Base-by-base conservation (phyloP, 2,329 filamentous ascomycete genomes). In the Aspergillus spinulosporus region DNA sequence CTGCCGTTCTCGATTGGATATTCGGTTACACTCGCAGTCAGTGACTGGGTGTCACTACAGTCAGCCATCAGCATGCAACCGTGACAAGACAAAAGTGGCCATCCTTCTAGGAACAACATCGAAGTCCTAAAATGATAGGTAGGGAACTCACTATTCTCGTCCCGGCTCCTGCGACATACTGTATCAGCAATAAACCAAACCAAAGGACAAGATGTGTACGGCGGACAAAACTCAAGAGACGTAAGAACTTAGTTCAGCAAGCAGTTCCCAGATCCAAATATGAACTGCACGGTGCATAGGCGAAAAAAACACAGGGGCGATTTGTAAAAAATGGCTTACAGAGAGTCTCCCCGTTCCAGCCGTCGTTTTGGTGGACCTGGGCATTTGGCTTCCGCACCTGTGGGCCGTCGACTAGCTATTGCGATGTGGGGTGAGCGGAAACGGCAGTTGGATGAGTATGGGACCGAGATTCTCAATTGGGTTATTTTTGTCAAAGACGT, bases 1-100 rank as follows among this genome's bases (percentile, higher is more conserved):
- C 76, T 68, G 40, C 75, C 74, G 66, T 77, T 71, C 43, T 74
- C 71, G 5, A 72, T 64, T 5, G 74, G 74, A 62, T 76, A 78
- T 55, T 77, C 73, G 49, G 68, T 76, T 56, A 77, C 72, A 65
- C 73, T 76, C 48, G 67, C 68, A 46, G 74, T 76, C 56, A 78
- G 62, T 11, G 75, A 77, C 59, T 75, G 69, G 0, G 75, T 77
- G 46, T 76, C 74, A 62, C 72, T 58, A 45, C 32, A 50, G 44
- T 52, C 36, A 21, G 32, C 26, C 4, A 46, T 53, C 31, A 59
- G 52, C 44, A 43, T 15, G 21, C 21, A 21, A 21, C 21, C 21
- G 32, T 7, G 37, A 8, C 9, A 37, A 49, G 14, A 9, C 28
- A 46, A 40, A 21, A 8, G 4, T 9, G 7, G 34, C 3, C 4